phyloP scores from a whole-genome alignment of 352 stramenopile genomes.

The Peronospora belbahrii region DNA sequence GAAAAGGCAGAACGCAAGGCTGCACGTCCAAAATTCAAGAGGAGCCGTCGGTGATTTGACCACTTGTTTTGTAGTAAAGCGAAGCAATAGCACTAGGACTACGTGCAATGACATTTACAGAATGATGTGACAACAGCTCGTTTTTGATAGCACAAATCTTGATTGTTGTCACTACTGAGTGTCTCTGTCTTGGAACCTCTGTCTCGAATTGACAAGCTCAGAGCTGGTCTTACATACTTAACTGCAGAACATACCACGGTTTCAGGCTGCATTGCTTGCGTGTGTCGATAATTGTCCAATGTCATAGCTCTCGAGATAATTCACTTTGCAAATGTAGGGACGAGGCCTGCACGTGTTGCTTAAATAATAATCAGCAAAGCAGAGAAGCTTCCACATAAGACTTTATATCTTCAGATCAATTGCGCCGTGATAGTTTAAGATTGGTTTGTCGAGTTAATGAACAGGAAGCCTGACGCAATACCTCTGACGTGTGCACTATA shows the following conservation, averaged over 20 bases:
- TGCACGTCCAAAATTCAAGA: conserved; percentile 40
- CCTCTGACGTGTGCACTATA: not conserved
- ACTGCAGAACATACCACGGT: too few species aligned
- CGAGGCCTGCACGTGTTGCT: conserved; percentile 1
- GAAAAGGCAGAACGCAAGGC: conserved; percentile 70
- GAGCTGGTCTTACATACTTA: too few species aligned
- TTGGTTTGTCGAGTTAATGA: conserved; percentile 8
- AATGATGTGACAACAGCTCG: not conserved
- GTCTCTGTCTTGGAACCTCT: not conserved
- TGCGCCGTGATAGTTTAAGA: conserved; percentile 2
- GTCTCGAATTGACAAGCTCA: too few species aligned
- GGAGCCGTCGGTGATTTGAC: conserved; percentile 28
- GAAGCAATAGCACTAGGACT: not conserved
- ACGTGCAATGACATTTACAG: too few species aligned
- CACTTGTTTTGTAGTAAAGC: not conserved
- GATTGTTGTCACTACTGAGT: not conserved
- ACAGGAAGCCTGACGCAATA: conserved; percentile 10
- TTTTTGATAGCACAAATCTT: not conserved
- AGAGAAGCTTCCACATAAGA: conserved; percentile 29
- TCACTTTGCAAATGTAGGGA: conserved; percentile 3
- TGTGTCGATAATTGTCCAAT: too few species aligned
- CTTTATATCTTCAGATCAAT: conserved; percentile 31
- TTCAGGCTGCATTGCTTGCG: too few species aligned
- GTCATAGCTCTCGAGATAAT: too few species aligned
- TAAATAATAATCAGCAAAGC: conserved; percentile 16